Evolutionary conservation across 768 basidiomycete species (phyloP), one percentile per base, ranked within the genome.

Genomic region (Termitomyces eurrhizus): DNA sequence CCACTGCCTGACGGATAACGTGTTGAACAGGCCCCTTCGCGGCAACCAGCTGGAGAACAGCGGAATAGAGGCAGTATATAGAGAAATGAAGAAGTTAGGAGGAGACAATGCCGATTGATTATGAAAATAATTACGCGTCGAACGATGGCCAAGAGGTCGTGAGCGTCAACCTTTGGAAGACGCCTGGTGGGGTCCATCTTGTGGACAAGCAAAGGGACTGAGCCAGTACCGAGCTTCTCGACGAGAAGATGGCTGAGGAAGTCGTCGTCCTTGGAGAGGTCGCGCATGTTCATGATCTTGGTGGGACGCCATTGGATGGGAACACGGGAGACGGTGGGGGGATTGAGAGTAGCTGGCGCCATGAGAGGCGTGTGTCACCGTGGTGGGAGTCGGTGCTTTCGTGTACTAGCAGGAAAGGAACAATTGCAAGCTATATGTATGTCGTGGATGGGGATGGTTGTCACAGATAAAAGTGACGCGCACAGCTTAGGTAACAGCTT

Each of bases 231-330:
- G 37, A 94, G 84, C 67, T 93, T 93, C 77, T 94, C 92, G 63
- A 94, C 90, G 59, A 94, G 85, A 42, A 94, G 81, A 76, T 93
- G 90, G 69, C 88, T 90, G 71, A 94, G 86, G 72, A 93, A 93
- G 75, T 94, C 92, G 73, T 94, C 92, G 76, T 94, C 92, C 73
- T 85, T 87, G 68, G 92, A 90, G 62, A 94, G 83, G 83, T 94
- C 92, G 74, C 84, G 83, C 82, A 91, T 89, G 77, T 91, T 90
- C 91, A 93, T 93, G 67, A 90, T 87, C 80, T 90, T 92, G 52
- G 90, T 93, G 21, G 87, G 87, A 46, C 88, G 85, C 91, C 91
- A 93, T 75, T 75, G 67, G 59, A 87, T 68, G 60, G 69, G 57
- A 44, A 69, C 68, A 48, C 62, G 67, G 7, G 65, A 61, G 35